A percentile compares a stretch with the other conserved stretches of the same genome.
Evolutionary conservation across 176 grass and related monocot genomes (phyloP).

Genomic region (Ensete ventricosum): DNA sequence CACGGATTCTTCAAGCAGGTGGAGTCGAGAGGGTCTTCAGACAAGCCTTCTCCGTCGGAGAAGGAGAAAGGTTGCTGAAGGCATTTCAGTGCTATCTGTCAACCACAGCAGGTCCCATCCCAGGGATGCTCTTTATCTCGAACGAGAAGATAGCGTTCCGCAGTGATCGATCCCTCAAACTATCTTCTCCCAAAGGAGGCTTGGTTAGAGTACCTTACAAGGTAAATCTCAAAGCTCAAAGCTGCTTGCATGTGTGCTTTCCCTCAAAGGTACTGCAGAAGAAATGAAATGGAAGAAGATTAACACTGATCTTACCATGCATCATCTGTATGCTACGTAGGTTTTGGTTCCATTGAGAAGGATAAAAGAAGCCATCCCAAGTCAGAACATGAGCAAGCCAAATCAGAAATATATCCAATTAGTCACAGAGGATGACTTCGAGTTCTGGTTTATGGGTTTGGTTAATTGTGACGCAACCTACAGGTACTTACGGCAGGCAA

Average conservation of each 20-base stretch:
- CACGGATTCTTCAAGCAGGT: slow-evolving; percentile 62
- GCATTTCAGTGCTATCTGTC: slow-evolving; percentile 80
- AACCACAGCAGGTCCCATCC: slow-evolving; percentile 74
- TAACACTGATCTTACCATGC: neutral
- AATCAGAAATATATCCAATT: slow-evolving; percentile 78
- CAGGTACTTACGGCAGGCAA: slow-evolving; percentile 54
- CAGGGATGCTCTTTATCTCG: slow-evolving; percentile 85
- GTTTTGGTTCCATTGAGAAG: slow-evolving; percentile 43
- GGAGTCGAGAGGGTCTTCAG: slow-evolving; percentile 66
- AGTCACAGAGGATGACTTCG: slow-evolving; percentile 55
- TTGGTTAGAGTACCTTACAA: slow-evolving; percentile 70
- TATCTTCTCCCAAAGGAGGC: slow-evolving; percentile 44
- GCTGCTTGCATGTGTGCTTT: neutral
- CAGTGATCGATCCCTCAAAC: slow-evolving; percentile 59
- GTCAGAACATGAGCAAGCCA: slow-evolving; percentile 59
- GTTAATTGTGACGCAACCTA: slow-evolving; percentile 49
- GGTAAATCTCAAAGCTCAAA: slow-evolving; percentile 18
- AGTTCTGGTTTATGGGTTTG: slow-evolving; percentile 96
- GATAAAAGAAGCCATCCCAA: slow-evolving; percentile 38
- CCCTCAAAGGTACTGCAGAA: neutral
- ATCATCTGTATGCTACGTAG: neutral
- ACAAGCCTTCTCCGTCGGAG: slow-evolving; percentile 42
- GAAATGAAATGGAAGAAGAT: neutral
- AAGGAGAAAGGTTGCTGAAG: slow-evolving; percentile 60
- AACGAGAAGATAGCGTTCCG: slow-evolving; percentile 65